These are phyloP conservation scores for Chrysosporium queenslandicum DNA, from an alignment of 2,329 filamentous ascomycete genomes.

Conservation along the genomic window DNA sequence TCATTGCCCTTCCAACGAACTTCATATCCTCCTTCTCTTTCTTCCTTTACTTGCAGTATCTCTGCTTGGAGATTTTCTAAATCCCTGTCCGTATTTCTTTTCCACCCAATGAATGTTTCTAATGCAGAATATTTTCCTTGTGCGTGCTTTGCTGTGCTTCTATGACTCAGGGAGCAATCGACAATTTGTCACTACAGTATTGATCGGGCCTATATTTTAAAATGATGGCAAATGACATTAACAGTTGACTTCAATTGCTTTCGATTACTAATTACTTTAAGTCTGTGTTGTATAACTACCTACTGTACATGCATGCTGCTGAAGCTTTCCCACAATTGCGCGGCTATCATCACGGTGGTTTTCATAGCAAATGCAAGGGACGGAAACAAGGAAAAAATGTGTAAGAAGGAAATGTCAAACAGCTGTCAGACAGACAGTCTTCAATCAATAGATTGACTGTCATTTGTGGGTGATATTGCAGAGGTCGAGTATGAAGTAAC, in stretches of 20 bases:
- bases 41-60: neutral
- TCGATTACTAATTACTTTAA: neutral
- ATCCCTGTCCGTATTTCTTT: neutral
- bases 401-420: neutral
- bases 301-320: constrained; percentile 2
- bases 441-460: neutral
- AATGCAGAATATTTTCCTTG: neutral
- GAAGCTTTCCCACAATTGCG: neutral
- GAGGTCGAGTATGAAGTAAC: neutral
- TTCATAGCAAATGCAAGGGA: too few relatives aligned
- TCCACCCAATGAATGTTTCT: neutral
- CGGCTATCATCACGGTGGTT: too few relatives aligned
- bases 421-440: neutral
- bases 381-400: neutral
- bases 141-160: neutral
- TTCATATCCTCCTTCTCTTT: neutral
- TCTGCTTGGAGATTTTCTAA: too few relatives aligned
- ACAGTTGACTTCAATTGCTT: neutral
- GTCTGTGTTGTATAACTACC: neutral
- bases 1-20: neutral
- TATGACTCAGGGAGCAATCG: neutral
- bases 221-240: neutral
- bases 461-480: neutral
- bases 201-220: neutral
- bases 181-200: too few relatives aligned